These are phyloP conservation scores for Fraxinus platypoda DNA, from an alignment of 305 asterid genomes.

Conservation along the genomic window DNA sequence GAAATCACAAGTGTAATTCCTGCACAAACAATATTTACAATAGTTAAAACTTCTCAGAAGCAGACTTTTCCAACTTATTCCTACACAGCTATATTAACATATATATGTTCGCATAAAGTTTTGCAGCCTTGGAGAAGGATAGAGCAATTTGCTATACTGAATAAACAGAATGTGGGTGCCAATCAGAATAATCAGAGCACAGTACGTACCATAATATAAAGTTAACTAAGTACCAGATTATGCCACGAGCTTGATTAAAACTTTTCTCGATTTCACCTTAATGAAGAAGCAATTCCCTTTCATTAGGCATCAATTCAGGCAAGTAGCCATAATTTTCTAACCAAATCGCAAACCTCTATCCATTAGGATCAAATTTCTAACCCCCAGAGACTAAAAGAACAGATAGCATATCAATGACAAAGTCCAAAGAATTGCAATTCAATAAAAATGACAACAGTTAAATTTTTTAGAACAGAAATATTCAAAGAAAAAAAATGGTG, in stretches of 20 bases:
- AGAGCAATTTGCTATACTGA: neutral
- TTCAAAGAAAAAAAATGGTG: neutral
- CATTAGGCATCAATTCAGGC: neutral
- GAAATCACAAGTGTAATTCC: conserved; percentile 18
- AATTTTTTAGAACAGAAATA: neutral
- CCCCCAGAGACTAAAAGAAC: neutral
- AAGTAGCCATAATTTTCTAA: neutral
- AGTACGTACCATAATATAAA: neutral
- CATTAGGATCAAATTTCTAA: neutral
- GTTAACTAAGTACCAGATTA: neutral
- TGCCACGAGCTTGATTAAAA: neutral
- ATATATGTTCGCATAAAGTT: neutral
- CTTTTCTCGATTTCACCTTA: neutral
- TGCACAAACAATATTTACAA: conserved; percentile 11
- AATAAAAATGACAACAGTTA: neutral
- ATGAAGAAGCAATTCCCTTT: neutral
- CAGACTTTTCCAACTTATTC: neutral
- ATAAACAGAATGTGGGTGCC: neutral
- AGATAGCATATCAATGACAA: neutral
- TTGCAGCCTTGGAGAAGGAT: neutral
- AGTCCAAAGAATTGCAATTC: neutral
- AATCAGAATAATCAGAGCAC: neutral
- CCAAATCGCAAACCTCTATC: neutral
- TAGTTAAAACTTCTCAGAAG: neutral
- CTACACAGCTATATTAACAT: neutral